Evolutionary conservation across 257 asterid genomes (phyloP), one percentile per base, ranked within the genome.

Genomic region (Ligustrum vulgare): DNA sequence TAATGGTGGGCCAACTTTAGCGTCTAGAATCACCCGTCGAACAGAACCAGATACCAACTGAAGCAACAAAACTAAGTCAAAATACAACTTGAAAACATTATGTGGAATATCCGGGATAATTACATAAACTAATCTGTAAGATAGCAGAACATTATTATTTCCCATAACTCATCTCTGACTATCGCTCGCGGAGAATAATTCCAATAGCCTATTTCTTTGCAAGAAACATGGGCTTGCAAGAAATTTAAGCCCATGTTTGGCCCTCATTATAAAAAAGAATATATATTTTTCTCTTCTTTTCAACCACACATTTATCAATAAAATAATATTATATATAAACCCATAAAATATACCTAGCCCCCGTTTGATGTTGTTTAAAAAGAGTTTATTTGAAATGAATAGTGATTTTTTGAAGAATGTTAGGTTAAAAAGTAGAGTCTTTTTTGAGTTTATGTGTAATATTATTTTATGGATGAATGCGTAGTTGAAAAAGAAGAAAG

Each of bases 1-100:
- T 43, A 80, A 85, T 13, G 96, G 98, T 56, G 98, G 96, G 23
- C 98, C 97, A 81, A 94, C 96, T 86, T 94, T 94, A 80, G 92
- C 91, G 80, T 94, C 99, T 36, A 94, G 89, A 83, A 94, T 92
- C 77, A 94, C 95, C 82, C 72, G 90, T 73, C 81, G 85, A 66
- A 92, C 96, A 35, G 98, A 89, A 71, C 93, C 90, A 78, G 96
- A 87, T 76, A 91, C 80, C 72, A 89, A 78, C 99, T 94, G 83
- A 71, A 49, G 72, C 80, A 87, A 69, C 22, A 58, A 81, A 43
- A 73, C 37, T 67, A 82, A 84, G 76, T 78, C 72, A 86, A 72
- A 67, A 66, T 64, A 63, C 36, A 81, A 66, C 23, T 28, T 58
- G 16, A 32, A 33, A 74, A 78, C 25, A 32, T 20, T 69, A 35